These are phyloP conservation scores for Venturia nashicola DNA, from an alignment of 2,329 filamentous ascomycete species.

Conservation along the genomic window DNA sequence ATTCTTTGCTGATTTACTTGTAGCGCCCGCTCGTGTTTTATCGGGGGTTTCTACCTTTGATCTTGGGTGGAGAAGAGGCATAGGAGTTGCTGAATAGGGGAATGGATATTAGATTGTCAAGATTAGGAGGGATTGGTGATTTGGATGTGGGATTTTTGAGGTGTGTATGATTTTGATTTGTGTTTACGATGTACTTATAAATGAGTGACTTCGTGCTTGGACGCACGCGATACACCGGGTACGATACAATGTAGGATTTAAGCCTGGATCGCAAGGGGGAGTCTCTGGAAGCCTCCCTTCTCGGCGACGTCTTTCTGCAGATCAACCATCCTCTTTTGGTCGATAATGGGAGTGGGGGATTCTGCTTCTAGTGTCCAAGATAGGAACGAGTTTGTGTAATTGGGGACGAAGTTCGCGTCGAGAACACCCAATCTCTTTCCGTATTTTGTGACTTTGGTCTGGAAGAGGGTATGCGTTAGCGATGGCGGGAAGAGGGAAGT, in stretches of 20 bases:
- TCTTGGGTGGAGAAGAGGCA: no score
- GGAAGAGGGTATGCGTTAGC: neutral
- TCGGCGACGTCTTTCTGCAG: slow-evolving; percentile 55
- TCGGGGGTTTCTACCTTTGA: no score
- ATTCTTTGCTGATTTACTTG: no score
- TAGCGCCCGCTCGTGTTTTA: no score
- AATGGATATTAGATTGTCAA: no score
- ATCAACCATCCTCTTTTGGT: slow-evolving; percentile 62
- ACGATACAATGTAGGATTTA: neutral
- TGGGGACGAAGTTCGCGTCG: slow-evolving; percentile 49
- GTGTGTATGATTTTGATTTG: no score
- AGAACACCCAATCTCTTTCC: slow-evolving; percentile 62
- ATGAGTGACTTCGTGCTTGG: neutral
- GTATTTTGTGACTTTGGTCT: slow-evolving; percentile 59
- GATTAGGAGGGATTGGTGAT: no score
- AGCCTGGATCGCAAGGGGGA: slow-evolving; percentile 15
- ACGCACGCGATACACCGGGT: neutral
- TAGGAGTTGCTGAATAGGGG: no score
- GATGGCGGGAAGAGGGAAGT: neutral
- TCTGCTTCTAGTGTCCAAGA: slow-evolving; percentile 54
- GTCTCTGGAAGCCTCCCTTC: slow-evolving; percentile 51
- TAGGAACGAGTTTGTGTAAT: slow-evolving; percentile 64
- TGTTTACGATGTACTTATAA: neutral
- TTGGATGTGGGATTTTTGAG: no score
- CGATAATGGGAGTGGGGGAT: slow-evolving; percentile 53